Evolutionary conservation across 1,284 basidiomycete genomes (phyloP), one percentile per base, ranked within the genome.

Genomic region (Melampsora larici-populina): DNA sequence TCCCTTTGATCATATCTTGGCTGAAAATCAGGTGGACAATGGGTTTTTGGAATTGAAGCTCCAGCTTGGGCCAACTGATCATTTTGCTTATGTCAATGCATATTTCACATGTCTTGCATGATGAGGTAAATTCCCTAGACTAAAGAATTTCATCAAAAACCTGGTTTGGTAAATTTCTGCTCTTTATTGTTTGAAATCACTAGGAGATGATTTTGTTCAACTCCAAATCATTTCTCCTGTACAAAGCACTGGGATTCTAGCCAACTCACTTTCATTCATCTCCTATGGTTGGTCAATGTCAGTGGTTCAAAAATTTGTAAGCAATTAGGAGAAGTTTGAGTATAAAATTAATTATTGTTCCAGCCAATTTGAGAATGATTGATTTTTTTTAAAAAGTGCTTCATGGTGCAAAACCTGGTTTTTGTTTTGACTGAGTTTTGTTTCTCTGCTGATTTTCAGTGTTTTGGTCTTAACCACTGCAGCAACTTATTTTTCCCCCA

Each of bases 301-400:
- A 93, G 98, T 83, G 94, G 95, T 0, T 89, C 89, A 2, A 99
- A 99, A 84, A 92, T 99, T 87, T 94, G 92, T 24, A 99, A 99
- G 83, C 87, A 96, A 11, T 90, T 91, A 26, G 94, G 93, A 1
- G 93, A 97, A 81, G 93, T 95, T 0, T 87, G 88, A 55, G 94
- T 97, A 3, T 86, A 90, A 43, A 90, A 92, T 80, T 99, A n/a
- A n/a, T n/a, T n/a, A n/a, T n/a, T n/a, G n/a, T n/a, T n/a, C n/a
- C n/a, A n/a, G n/a, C n/a, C n/a, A n/a, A n/a, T n/a, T n/a, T n/a
- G n/a, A n/a, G n/a, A n/a, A n/a, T n/a, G n/a, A n/a, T n/a, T n/a
- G n/a, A n/a, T n/a, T n/a, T n/a, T n/a, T n/a, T n/a, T n/a, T n/a
- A n/a, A n/a, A n/a, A n/a, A n/a, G n/a, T n/a, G n/a, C n/a, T n/a